phyloP scores from a whole-genome alignment of 192 early-diverging fungal species.

The Coemansia sp. region DNA sequence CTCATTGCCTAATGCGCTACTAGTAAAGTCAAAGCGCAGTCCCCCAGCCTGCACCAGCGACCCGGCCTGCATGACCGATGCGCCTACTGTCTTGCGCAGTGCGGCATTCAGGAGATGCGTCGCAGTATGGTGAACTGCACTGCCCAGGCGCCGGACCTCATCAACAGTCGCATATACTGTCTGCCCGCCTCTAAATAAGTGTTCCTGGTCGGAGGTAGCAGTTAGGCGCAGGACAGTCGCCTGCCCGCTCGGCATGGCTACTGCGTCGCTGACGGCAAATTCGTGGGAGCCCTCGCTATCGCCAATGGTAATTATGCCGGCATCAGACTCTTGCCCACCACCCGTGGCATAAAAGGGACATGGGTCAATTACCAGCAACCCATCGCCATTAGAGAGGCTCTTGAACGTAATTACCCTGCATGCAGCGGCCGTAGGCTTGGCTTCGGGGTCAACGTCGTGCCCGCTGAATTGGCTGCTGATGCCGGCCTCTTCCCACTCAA shows the following conservation, averaged over 20 bases:
- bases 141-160: constrained; percentile 80
- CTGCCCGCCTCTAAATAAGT: constrained; percentile 64
- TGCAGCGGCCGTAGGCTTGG: constrained; percentile 64
- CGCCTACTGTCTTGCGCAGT: constrained; percentile 77
- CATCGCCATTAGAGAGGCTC: constrained; percentile 53
- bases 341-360: constrained; percentile 96
- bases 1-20: constrained; percentile 60
- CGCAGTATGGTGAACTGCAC: constrained; percentile 94
- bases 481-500: constrained; percentile 76
- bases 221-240: constrained; percentile 86
- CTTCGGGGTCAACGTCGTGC: constrained; percentile 70
- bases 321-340: constrained; percentile 94
- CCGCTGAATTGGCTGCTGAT: constrained; percentile 81
- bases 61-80: constrained; percentile 86
- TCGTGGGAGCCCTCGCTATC: constrained; percentile 65
- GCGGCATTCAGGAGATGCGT: constrained; percentile 96
- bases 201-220: constrained; percentile 73
- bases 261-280: constrained; percentile 73
- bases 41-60: constrained; percentile 89
- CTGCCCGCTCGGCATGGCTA: constrained; percentile 64
- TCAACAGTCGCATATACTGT: constrained; percentile 75
- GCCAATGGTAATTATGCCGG: constrained; percentile 73
- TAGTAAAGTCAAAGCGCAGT: constrained; percentile 94
- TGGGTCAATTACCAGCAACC: constrained; percentile 79
- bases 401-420: constrained; percentile 28